A percentile compares a stretch with the other conserved stretches of the same genome.
Conservation (phyloP, 805 yeast genomes). For the Barnettozyma botsteinii region DNA sequence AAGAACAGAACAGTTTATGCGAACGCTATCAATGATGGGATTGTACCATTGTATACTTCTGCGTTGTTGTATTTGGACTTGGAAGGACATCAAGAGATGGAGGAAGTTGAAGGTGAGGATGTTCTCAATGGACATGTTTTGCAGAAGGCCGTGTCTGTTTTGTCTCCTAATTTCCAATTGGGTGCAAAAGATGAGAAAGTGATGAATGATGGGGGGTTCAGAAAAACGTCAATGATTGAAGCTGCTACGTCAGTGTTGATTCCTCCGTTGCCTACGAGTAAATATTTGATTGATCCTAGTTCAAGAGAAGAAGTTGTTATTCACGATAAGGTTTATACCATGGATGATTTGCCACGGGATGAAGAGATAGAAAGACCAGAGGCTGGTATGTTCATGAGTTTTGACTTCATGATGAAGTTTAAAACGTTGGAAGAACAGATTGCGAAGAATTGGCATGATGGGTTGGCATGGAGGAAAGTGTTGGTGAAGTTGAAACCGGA, state of each 20-base stretch:
- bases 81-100: constrained; percentile 18
- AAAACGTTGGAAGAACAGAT: constrained; percentile 57
- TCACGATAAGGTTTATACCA: constrained; percentile 62
- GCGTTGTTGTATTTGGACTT: constrained; percentile 63
- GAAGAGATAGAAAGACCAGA: constrained; percentile 9
- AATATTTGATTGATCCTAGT: constrained; percentile 58
- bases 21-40: constrained; percentile 72
- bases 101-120: no score
- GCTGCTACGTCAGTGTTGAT: constrained; percentile 61
- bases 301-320: constrained; percentile 53
- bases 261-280: constrained; percentile 64
- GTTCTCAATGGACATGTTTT: no score
- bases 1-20: constrained; percentile 67
- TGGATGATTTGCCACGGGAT: constrained; percentile 39
- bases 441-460: constrained; percentile 65
- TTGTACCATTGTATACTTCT: constrained; percentile 72
- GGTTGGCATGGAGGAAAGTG: constrained; percentile 67
- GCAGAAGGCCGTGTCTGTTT: constrained; percentile 39
- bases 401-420: constrained; percentile 34
- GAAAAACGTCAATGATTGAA: constrained; percentile 59
- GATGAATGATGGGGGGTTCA: no score
- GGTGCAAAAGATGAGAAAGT: constrained; percentile 10
- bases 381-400: no score
- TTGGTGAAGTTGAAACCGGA: constrained; percentile 63
- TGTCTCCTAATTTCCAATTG: constrained; percentile 31